Percentiles rank a stretch among this genome's conserved stretches.
Conservation (phyloP, 2,329 filamentous ascomycete genomes). For the Didymella segeticola region DNA sequence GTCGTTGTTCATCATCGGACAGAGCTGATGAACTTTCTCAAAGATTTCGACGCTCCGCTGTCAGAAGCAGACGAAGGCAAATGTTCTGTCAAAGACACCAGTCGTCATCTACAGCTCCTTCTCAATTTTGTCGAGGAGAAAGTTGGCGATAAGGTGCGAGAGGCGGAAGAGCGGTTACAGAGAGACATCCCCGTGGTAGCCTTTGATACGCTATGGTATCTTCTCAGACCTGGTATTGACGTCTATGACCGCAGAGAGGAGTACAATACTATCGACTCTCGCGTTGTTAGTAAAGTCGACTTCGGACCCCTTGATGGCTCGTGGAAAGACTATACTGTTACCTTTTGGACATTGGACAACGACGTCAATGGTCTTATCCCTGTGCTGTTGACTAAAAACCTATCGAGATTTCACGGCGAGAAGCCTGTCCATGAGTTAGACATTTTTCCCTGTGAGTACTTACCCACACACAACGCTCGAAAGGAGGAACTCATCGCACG, state of each 20-base stretch:
- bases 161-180: slow-evolving; percentile 1
- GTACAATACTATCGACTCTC: not conserved
- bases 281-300: not conserved
- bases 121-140: slow-evolving; percentile 5
- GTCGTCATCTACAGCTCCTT: not conserved
- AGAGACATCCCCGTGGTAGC: not conserved
- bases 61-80: not conserved
- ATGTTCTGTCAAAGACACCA: not conserved
- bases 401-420: no score
- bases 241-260: not conserved
- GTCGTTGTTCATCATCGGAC: not conserved
- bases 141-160: slow-evolving; percentile 2
- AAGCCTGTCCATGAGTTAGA: no score
- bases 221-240: not conserved
- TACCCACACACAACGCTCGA: no score
- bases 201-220: not conserved
- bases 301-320: not conserved
- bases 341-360: not conserved
- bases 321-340: not conserved
- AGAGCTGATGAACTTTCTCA: not conserved
- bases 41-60: not conserved
- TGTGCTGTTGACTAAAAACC: no score
- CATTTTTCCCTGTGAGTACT: no score
- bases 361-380: not conserved
- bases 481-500: no score